phyloP scores from a whole-genome alignment of 2,329 filamentous ascomycete genomes.

The Magnaporthiopsis incrustans region DNA sequence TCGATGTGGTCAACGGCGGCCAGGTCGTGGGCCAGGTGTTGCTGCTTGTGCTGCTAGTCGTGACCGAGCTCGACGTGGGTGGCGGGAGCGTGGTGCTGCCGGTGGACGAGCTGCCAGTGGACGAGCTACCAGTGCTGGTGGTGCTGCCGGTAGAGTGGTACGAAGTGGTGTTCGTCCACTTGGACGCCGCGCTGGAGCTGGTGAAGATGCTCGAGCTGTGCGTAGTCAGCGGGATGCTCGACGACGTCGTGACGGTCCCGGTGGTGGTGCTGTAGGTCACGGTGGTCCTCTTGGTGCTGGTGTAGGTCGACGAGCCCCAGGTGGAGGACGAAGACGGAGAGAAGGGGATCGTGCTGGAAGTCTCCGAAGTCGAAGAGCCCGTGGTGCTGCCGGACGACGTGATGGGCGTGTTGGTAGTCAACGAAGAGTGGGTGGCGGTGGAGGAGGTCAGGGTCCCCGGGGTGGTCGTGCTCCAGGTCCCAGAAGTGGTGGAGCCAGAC shows the following conservation, averaged over 20 bases:
- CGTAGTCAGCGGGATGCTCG: background rate
- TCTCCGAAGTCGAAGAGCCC: background rate
- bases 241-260: background rate
- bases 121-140: background rate
- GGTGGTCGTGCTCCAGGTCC: background rate
- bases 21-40: background rate
- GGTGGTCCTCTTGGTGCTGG: background rate
- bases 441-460: conserved; percentile 4
- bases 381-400: conserved; percentile 2
- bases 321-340: background rate
- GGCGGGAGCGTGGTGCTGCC: background rate
- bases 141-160: background rate
- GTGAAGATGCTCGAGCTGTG: background rate
- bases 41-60: no score
- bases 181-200: background rate
- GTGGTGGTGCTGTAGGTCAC: background rate
- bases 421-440: background rate
- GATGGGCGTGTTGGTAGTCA: conserved; percentile 2
- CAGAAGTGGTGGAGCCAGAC: background rate
- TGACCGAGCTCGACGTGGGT: background rate
- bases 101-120: background rate
- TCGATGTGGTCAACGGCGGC: background rate
- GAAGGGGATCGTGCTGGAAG: conserved; percentile 1
- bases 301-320: background rate
- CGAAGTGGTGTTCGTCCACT: background rate